phyloP scores from a whole-genome alignment of 257 asterid genomes.

The Leonotis leonurus region DNA sequence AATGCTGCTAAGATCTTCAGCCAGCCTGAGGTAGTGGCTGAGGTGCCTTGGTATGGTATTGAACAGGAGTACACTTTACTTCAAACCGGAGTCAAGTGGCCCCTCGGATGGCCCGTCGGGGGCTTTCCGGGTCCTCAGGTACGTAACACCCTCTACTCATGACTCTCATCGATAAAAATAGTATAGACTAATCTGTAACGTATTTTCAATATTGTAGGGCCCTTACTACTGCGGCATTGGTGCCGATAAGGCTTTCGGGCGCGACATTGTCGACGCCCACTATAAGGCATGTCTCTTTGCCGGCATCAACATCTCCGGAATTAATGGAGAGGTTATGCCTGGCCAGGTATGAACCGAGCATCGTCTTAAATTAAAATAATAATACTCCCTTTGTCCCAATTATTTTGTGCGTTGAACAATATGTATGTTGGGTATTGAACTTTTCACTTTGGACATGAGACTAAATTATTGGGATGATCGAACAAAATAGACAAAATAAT shows the following conservation, averaged over 20 bases:
- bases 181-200: too few relatives aligned
- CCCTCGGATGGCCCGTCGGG: slow-evolving; percentile 73
- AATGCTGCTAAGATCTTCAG: slow-evolving; percentile 38
- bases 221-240: slow-evolving; percentile 78
- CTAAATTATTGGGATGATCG: too few relatives aligned
- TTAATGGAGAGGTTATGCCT: slow-evolving; percentile 82
- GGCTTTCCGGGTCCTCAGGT: slow-evolving; percentile 94
- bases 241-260: slow-evolving; percentile 76
- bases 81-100: slow-evolving; percentile 59
- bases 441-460: too few relatives aligned
- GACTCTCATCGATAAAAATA: neutral
- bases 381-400: neutral
- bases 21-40: slow-evolving; percentile 35
- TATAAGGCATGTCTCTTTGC: slow-evolving; percentile 78
- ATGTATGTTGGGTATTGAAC: too few relatives aligned
- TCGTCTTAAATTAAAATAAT: neutral
- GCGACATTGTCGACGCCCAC: slow-evolving; percentile 68
- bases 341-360: slow-evolving; percentile 47
- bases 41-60: slow-evolving; percentile 54
- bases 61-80: slow-evolving; percentile 74
- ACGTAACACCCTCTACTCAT: too few relatives aligned
- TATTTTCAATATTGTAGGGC: too few relatives aligned
- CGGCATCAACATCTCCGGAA: slow-evolving; percentile 69
- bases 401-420: too few relatives aligned
- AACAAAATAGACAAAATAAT: too few relatives aligned